phyloP scores from a whole-genome alignment of 1,284 basidiomycete species.

The Anthracocystis panici-leucophaei region DNA sequence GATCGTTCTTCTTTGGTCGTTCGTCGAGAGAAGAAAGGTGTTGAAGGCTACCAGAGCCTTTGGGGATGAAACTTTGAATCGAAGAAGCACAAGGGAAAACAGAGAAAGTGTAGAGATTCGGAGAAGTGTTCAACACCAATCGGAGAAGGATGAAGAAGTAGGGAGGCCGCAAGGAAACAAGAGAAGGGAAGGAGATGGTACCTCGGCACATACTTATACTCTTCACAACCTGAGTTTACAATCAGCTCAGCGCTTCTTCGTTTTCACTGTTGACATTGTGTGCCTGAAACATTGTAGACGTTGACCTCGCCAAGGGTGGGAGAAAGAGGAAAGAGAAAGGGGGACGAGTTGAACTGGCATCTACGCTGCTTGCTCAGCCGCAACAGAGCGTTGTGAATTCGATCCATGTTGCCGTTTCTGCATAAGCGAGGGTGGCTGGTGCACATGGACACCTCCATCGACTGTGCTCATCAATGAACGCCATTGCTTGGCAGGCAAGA shows the following conservation, averaged over 20 bases:
- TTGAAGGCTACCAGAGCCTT: slow-evolving; percentile 45
- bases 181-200: neutral
- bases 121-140: slow-evolving; percentile 23
- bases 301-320: neutral
- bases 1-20: slow-evolving; percentile 19
- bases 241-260: neutral
- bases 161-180: slow-evolving; percentile 21
- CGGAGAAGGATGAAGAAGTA: slow-evolving; percentile 3
- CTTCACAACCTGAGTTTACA: neutral
- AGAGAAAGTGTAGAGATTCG: slow-evolving; percentile 21
- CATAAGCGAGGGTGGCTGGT: neutral
- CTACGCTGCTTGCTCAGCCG: slow-evolving; percentile 14
- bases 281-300: slow-evolving; percentile 8
- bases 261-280: neutral
- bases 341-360: slow-evolving; percentile 19
- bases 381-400: neutral
- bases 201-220: slow-evolving; percentile 24
- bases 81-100: slow-evolving; percentile 10
- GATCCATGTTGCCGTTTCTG: neutral
- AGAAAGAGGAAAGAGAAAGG: slow-evolving; percentile 1
- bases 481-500: neutral
- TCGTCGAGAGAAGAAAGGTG: neutral
- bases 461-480: slow-evolving; percentile 1
- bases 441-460: neutral
- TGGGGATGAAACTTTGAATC: slow-evolving; percentile 7